These are phyloP conservation scores for Entonaema liquescens DNA, from an alignment of 495 filamentous ascomycete genomes.

Conservation along the genomic window DNA sequence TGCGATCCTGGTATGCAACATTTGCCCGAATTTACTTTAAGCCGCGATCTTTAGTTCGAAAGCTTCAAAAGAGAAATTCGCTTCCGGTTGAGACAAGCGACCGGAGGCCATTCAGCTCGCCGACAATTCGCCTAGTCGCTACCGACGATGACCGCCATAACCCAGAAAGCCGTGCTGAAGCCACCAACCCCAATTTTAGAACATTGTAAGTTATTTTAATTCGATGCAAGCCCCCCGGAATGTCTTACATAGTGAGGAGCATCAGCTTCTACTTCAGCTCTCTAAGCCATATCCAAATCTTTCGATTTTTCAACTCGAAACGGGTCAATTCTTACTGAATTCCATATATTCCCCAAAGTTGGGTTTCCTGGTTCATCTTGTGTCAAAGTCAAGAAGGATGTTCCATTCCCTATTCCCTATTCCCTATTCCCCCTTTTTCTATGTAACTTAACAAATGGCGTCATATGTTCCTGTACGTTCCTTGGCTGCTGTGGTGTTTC, in stretches of 20 bases:
- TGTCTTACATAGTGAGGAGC: not conserved
- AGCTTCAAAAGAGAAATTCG: slow-evolving; percentile 40
- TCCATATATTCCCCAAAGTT: slow-evolving; percentile 17
- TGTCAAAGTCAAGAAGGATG: slow-evolving; percentile 6
- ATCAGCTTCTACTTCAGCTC: slow-evolving; percentile 24
- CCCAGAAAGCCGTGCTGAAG: slow-evolving; percentile 11
- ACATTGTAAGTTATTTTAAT: slow-evolving; percentile 36
- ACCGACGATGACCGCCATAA: not conserved
- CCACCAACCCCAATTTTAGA: slow-evolving; percentile 36
- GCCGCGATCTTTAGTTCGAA: slow-evolving; percentile 35
- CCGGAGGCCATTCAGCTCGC: slow-evolving; percentile 10
- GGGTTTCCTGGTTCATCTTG: slow-evolving; percentile 6
- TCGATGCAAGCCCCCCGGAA: slow-evolving; percentile 10
- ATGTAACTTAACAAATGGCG: slow-evolving; percentile 10
- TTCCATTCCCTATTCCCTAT: slow-evolving; percentile 7
- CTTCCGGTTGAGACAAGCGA: slow-evolving; percentile 20
- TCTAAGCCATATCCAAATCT: slow-evolving; percentile 6
- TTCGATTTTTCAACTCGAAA: not conserved
- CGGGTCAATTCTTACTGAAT: slow-evolving; percentile 5
- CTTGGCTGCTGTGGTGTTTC: slow-evolving; percentile 26
- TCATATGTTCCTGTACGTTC: slow-evolving; percentile 19
- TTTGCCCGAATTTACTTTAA: slow-evolving; percentile 31
- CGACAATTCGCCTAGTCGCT: slow-evolving; percentile 1
- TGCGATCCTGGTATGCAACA: slow-evolving; percentile 23
- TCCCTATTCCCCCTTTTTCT: slow-evolving; percentile 1